A percentile compares a stretch with the other conserved stretches of the same genome.
phyloP scores from a whole-genome alignment of 179 eudicot species.

The Actinidia chinensis region DNA sequence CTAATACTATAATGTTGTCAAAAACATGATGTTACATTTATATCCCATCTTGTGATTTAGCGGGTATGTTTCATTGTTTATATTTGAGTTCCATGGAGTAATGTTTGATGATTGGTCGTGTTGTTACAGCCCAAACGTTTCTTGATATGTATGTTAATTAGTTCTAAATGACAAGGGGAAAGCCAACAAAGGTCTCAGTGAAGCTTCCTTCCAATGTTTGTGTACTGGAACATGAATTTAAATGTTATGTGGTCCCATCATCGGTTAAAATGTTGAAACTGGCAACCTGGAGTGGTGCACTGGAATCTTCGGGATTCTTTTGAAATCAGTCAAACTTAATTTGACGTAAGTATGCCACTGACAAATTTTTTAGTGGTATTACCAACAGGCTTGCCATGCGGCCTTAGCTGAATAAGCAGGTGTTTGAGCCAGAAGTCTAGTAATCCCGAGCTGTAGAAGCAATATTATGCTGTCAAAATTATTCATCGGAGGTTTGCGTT shows the following conservation, averaged over 20 bases:
- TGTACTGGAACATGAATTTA: constrained; percentile 73
- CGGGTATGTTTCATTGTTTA: neutral
- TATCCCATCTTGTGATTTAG: neutral
- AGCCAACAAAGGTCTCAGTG: constrained; percentile 70
- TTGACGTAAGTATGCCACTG: constrained; percentile 81
- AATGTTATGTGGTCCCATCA: constrained; percentile 65
- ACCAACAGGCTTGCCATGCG: constrained; percentile 89
- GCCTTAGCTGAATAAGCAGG: constrained; percentile 67
- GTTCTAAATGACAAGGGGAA: constrained; percentile 81
- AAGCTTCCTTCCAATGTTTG: constrained; percentile 73
- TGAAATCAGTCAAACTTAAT: constrained; percentile 73
- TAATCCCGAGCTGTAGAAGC: constrained; percentile 80
- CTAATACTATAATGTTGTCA: neutral
- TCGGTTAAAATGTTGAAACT: constrained; percentile 92
- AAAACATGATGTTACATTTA: neutral
- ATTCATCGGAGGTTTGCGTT: constrained; percentile 76
- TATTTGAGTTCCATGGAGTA: neutral
- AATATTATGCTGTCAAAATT: constrained; percentile 70
- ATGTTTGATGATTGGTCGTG: constrained; percentile 12
- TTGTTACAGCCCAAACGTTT: constrained; percentile 62
- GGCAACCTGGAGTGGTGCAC: constrained; percentile 92
- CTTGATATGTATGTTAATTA: constrained; percentile 78
- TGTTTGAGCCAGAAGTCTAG: constrained; percentile 88
- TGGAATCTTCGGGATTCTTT: constrained; percentile 75
- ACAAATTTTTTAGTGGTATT: constrained; percentile 69